Evolutionary conservation across 2,329 filamentous ascomycete genomes (phyloP), one percentile per base, ranked within the genome.

Genomic region (Diaporthe vexans): DNA sequence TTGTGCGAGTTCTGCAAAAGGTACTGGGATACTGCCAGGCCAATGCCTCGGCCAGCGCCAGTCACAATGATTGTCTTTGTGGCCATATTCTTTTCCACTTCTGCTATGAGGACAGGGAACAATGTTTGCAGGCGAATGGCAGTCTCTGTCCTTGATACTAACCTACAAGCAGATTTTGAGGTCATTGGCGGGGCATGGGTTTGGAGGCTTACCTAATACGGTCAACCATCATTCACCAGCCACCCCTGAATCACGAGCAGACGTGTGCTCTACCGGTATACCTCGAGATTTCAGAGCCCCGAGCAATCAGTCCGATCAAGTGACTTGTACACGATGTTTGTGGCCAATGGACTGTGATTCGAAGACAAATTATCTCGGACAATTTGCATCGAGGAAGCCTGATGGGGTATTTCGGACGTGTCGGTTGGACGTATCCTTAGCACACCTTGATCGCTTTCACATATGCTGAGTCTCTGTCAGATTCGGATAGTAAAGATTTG

Each of bases 41-140:
- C 91, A 70, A 93, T 88, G 35, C 91, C 91, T 73, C 90, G 89
- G 81, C 90, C 92, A 24, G 90, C 90, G 40, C 91, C 91, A 3
- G 91, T 92, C 46, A 95, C 86, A 75, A 95, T 91, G 79, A 95
- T 90, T 29, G 90, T 91, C 81, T 94, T 94, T 10, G 88, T 82
- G n/a, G 85, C 70, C 84, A 89, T 87, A 72, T 76, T 82, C 15
- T 52, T 35, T 19, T 13, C n/a, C 21, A 24, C 56, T 61, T 52
- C 33, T 58, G 68, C 40, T 9, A 29, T 19, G 40, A 21, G 19
- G 11, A 33, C 56, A 11, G 56, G 35, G 24, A 24, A 70, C 59
- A 51, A 26, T 17, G 19, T 21, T 15, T 8, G n/a, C 26, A 9
- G 37, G 43, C 11, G 4, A 35, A 8, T 26, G 56, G 29, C 4